A percentile compares a stretch with the other conserved stretches of the same genome.
Conservation (phyloP, 2,329 filamentous ascomycete species). For the Fusarium napiforme region DNA sequence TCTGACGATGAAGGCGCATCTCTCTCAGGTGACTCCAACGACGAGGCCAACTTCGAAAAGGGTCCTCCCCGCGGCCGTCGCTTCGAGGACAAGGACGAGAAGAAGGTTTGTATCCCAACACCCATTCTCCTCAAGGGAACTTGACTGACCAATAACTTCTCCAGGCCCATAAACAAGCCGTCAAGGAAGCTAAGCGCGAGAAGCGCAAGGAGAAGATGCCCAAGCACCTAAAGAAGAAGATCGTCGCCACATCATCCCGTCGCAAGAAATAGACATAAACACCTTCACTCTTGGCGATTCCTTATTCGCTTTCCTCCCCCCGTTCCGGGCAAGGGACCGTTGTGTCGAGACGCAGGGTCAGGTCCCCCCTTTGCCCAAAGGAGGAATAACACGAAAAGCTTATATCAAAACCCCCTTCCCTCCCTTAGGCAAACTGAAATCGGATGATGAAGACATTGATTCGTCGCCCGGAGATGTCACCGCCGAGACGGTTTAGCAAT, state of each 20-base stretch:
- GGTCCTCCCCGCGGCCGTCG: constrained; percentile 80
- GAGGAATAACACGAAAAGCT: constrained; percentile 8
- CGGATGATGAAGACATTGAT: constrained; percentile 60
- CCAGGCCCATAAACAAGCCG: constrained; percentile 80
- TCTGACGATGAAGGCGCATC: constrained; percentile 62
- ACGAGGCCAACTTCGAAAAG: constrained; percentile 70
- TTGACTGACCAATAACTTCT: constrained; percentile 36
- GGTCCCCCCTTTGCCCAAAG: background rate
- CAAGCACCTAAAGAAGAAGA: constrained; percentile 92
- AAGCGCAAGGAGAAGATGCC: constrained; percentile 96
- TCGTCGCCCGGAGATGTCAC: constrained; percentile 42
- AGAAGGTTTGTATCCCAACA: constrained; percentile 67
- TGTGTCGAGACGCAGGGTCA: constrained; percentile 9
- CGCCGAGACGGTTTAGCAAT: constrained; percentile 45
- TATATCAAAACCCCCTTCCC: background rate
- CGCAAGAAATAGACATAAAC: constrained; percentile 66
- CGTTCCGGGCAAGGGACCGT: constrained; percentile 8
- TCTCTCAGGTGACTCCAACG: constrained; percentile 56
- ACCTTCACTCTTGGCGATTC: background rate
- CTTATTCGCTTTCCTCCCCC: background rate
- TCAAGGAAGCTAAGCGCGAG: constrained; percentile 96
- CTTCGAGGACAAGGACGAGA: constrained; percentile 91
- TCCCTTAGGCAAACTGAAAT: constrained; percentile 43
- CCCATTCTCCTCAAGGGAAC: background rate
- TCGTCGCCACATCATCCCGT: constrained; percentile 72